phyloP scores from a whole-genome alignment of 805 yeast species.

The Kuraishia floccosa region DNA sequence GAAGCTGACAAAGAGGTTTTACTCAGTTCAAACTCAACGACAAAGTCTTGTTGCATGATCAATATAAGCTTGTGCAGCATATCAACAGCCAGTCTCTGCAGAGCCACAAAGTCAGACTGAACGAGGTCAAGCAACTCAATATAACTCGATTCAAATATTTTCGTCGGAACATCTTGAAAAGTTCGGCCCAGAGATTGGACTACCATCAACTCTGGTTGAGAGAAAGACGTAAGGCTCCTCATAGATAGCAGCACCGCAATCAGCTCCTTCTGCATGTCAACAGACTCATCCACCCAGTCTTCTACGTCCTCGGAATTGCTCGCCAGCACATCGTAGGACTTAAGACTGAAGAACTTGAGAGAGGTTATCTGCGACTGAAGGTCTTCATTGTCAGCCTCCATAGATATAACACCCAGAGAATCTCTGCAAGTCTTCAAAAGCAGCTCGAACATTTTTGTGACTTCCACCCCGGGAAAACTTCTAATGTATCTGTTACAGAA shows the following conservation, averaged over 20 bases:
- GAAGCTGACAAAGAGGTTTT: conserved; percentile 21
- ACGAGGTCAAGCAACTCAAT: conserved; percentile 23
- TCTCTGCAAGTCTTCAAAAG: conserved; percentile 28
- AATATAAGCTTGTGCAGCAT: conserved; percentile 29
- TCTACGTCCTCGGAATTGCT: conserved; percentile 17
- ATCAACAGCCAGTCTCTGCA: conserved; percentile 31
- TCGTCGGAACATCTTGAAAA: conserved; percentile 14
- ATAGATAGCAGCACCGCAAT: conserved; percentile 25
- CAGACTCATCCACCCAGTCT: conserved; percentile 20
- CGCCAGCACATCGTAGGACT: conserved; percentile 22
- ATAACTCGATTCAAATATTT: conserved; percentile 16
- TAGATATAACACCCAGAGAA: conserved; percentile 27
- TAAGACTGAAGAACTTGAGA: conserved; percentile 34
- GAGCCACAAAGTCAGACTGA: conserved; percentile 13
- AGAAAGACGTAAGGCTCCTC: conserved; percentile 1
- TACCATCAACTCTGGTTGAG: conserved; percentile 1
- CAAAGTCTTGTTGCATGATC: conserved; percentile 42
- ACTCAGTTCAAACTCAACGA: conserved; percentile 48
- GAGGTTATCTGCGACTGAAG: conserved; percentile 17
- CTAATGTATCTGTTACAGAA: conserved; percentile 15
- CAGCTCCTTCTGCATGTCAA: conserved; percentile 27
- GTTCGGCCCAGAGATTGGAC: neutral
- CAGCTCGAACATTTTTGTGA: conserved; percentile 20
- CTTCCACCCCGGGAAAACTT: neutral
- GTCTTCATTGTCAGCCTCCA: conserved; percentile 17